Evolutionary conservation across 805 yeast species (phyloP), one percentile per base, ranked within the genome.

Genomic region (Saturnispora kantuleensis): DNA sequence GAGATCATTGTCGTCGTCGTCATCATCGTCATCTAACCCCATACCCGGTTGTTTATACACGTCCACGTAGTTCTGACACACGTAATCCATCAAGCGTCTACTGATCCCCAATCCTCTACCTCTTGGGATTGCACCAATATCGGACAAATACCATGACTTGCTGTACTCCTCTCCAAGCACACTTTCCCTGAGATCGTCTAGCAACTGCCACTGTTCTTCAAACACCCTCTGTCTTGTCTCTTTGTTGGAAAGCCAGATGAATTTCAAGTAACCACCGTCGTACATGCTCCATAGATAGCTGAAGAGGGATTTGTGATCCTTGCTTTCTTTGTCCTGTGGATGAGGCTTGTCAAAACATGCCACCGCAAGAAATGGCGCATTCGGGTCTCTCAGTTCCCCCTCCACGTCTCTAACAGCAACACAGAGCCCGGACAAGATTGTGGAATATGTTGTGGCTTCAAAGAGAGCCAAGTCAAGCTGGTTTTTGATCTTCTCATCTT

Each of bases 71-170:
- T 43, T 43, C 10, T 43, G 44, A 17, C 54, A 52, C 29, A 50
- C 55, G 13, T 50, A 53, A 38, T 49, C 51, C 11, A 77, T 62
- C 48, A 77, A 62, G 47, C 67, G 61, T 55, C 75, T 66, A 31
- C 79, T 79, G 51, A 74, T 66, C 17, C 81, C 81, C 53, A 73
- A 73, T 43, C 83, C 82, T 55, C 78, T 65, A 62, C 77, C 77
- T 35, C 68, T 57, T 7, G 80, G 79, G 37, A 73, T 63, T 18
- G 78, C 75, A 35, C 81, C 81, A 43, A 77, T 65, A 56, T 77
- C 81, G 38, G 73, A 67, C 49, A 77, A 64, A 56, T 77, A 77
- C 81, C 82, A 77, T 42, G 75, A 59, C 36, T 64, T 56, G 38
- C 59, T 60, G 39, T 57, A 60, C 13, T 64, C 62, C 4, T 66